Conservation (phyloP, 23 red algal genomes). For the Gracilaria domingensis region DNA sequence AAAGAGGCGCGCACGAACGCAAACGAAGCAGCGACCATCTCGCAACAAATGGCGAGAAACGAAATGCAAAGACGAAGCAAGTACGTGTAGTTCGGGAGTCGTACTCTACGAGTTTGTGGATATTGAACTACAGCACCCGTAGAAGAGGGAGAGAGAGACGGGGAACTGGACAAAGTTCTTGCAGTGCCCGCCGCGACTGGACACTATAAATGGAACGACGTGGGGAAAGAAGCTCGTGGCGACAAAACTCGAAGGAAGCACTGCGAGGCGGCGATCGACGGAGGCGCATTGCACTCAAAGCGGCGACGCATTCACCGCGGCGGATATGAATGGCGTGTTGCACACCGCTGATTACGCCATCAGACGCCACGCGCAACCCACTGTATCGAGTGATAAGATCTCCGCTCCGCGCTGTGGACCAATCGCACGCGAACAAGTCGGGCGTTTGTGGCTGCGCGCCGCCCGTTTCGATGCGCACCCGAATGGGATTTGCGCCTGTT, state of each 20-base stretch:
- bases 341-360: not conserved
- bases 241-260: not conserved
- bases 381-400: not conserved
- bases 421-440: not conserved
- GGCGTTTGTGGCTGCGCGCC: not conserved
- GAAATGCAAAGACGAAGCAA: not conserved
- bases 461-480: not conserved
- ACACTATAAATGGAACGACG: not conserved
- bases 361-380: not conserved
- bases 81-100: too few relatives aligned
- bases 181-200: not conserved
- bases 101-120: too few relatives aligned
- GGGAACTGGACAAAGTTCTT: too few relatives aligned
- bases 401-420: not conserved
- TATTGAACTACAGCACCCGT: too few relatives aligned
- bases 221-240: not conserved
- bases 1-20: constrained; percentile 15
- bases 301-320: not conserved
- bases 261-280: not conserved
- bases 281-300: not conserved
- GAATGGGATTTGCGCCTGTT: not conserved
- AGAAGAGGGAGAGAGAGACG: too few relatives aligned
- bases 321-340: not conserved
- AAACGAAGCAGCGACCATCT: not conserved
- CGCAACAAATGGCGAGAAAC: not conserved